These are phyloP conservation scores for Alnus glutinosa DNA, from an alignment of 306 rosid genomes.

Conservation along the genomic window DNA sequence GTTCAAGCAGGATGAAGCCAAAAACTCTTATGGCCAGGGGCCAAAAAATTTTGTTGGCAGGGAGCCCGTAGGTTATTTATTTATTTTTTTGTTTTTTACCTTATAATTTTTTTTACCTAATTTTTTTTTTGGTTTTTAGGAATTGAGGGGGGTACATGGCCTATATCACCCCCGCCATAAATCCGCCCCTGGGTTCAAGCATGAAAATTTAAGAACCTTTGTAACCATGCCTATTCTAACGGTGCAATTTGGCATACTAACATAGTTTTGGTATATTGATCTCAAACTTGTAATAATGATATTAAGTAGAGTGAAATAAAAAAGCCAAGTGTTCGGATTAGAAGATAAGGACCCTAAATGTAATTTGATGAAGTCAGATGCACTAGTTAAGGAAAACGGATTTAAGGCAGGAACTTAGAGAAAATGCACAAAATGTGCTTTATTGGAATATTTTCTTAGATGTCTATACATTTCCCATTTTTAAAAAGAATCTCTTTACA, in stretches of 20 bases:
- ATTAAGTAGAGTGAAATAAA: neutral
- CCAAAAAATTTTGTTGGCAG: no score
- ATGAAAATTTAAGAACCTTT: neutral
- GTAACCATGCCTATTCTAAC: neutral
- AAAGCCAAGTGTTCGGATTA: neutral
- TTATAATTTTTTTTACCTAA: no score
- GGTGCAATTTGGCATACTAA: neutral
- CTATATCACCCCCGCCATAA: no score
- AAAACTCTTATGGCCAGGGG: no score
- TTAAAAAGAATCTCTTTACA: neutral
- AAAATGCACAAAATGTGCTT: slow-evolving; percentile 9
- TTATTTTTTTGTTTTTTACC: no score
- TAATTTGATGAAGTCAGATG: slow-evolving; percentile 18
- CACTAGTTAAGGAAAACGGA: slow-evolving; percentile 13
- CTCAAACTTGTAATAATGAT: neutral
- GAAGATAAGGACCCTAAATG: neutral
- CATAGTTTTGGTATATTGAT: neutral
- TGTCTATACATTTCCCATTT: neutral
- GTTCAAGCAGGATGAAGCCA: no score
- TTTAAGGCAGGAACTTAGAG: slow-evolving; percentile 25
- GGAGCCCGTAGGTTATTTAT: no score
- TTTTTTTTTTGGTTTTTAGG: no score
- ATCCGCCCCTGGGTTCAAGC: no score
- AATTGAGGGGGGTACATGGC: no score
- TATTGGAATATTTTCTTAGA: slow-evolving; percentile 1